Percentiles rank a stretch among this genome's conserved stretches.
phyloP scores from a whole-genome alignment of 768 basidiomycete species.

The Suillus variegatus region DNA sequence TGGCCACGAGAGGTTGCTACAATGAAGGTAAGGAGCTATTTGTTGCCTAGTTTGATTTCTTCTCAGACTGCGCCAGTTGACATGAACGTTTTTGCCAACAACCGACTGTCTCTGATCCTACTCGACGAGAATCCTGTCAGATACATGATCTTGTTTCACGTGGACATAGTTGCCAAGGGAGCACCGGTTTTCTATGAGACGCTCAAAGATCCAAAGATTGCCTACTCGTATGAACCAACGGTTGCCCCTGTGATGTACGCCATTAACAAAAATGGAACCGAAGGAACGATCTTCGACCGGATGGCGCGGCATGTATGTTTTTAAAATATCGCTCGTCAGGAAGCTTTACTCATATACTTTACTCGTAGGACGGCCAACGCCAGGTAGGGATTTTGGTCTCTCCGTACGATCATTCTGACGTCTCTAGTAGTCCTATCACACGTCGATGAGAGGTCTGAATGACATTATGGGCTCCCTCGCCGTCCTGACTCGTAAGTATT shows the following conservation, averaged over 20 bases:
- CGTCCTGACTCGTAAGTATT: too few species aligned
- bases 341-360: neutral
- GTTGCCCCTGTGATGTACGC: conserved; percentile 24
- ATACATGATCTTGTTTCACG: conserved; percentile 22
- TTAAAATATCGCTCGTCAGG: neutral
- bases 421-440: conserved; percentile 20
- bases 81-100: conserved; percentile 34
- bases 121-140: conserved; percentile 19
- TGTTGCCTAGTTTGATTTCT: neutral
- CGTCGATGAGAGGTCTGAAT: conserved; percentile 24
- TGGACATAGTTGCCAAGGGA: conserved; percentile 20
- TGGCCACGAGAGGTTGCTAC: conserved; percentile 32
- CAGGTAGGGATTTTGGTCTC: conserved; percentile 15
- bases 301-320: conserved; percentile 22
- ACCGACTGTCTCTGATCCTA: conserved; percentile 23
- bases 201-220: conserved; percentile 25
- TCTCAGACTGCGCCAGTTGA: conserved; percentile 24
- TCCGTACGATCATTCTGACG: neutral
- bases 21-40: conserved; percentile 26
- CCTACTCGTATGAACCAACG: conserved; percentile 21
- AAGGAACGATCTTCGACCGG: conserved; percentile 25
- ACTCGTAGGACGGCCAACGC: conserved; percentile 18
- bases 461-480: conserved; percentile 26
- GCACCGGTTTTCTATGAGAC: conserved; percentile 27
- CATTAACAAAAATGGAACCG: conserved; percentile 20